phyloP scores from a whole-genome alignment of 345 rosid genomes.

The Mallotus nudiflorus region DNA sequence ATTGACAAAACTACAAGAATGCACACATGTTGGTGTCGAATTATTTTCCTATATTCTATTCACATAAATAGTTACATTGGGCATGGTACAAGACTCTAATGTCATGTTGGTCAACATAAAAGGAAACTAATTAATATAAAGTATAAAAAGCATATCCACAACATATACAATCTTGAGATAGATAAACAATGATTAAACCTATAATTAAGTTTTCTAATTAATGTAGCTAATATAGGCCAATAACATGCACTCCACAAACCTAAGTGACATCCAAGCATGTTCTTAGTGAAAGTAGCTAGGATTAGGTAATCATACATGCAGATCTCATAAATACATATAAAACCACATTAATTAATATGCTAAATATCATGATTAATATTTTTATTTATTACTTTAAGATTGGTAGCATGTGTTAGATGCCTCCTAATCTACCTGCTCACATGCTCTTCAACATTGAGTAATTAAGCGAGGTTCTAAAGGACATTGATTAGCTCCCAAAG shows the following conservation, averaged over 20 bases:
- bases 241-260: conserved; percentile 41
- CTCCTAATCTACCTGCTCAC: conserved; percentile 39
- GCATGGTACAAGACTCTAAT: not conserved
- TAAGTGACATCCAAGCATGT: conserved; percentile 23
- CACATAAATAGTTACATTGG: conserved; percentile 1
- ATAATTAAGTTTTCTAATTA: not conserved
- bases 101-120: not conserved
- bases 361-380: no score
- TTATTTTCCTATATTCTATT: no score
- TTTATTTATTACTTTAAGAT: conserved; percentile 14
- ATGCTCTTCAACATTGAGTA: conserved; percentile 20
- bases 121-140: not conserved
- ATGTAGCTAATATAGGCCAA: no score
- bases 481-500: not conserved
- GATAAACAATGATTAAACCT: conserved; percentile 13
- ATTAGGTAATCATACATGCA: conserved; percentile 38
- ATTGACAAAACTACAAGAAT: no score
- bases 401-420: conserved; percentile 37
- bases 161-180: not conserved
- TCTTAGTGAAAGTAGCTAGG: conserved; percentile 14
- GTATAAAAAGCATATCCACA: not conserved
- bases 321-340: conserved; percentile 28
- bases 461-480: no score
- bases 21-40: no score
- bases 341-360: no score